A percentile compares a stretch with the other conserved stretches of the same genome.
Conservation (phyloP, 345 rosid species). For the Kernera saxatilis region DNA sequence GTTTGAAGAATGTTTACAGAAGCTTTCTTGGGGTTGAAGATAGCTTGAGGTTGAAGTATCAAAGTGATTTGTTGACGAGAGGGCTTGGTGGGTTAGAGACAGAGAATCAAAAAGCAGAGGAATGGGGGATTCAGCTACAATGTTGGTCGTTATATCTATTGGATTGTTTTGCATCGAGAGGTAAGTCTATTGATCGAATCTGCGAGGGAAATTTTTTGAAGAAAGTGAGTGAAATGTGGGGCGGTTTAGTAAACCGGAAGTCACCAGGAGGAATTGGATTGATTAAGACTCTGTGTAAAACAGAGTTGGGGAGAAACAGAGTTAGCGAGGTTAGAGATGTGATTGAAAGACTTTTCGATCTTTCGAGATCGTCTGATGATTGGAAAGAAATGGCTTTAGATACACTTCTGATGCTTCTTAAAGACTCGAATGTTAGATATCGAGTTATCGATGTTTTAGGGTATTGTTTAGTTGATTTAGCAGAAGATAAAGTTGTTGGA, state of each 20-base stretch:
- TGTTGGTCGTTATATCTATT: constrained; percentile 66
- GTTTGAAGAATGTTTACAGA: constrained; percentile 44
- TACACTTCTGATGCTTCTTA: constrained; percentile 55
- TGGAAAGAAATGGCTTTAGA: constrained; percentile 66
- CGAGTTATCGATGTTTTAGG: constrained; percentile 48
- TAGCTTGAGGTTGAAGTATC: constrained; percentile 52
- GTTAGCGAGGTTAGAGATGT: constrained; percentile 38
- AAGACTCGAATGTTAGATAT: constrained; percentile 50
- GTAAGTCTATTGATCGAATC: constrained; percentile 39
- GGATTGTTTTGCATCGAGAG: constrained; percentile 57
- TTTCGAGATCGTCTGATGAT: constrained; percentile 68
- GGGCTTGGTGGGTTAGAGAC: constrained; percentile 61
- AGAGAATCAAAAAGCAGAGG: constrained; percentile 66
- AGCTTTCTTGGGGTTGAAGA: constrained; percentile 45
- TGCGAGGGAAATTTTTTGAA: constrained; percentile 48
- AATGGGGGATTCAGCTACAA: constrained; percentile 76
- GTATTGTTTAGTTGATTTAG: constrained; percentile 50
- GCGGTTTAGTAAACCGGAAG: constrained; percentile 49
- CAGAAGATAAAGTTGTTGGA: constrained; percentile 49
- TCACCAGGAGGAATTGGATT: constrained; percentile 68
- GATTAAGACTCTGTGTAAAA: constrained; percentile 48
- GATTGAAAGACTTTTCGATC: constrained; percentile 44
- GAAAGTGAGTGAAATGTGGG: constrained; percentile 50
- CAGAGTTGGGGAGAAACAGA: constrained; percentile 51
- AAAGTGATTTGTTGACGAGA: constrained; percentile 62